These are phyloP conservation scores for Arachnomyces sp. DNA, from an alignment of 2,329 filamentous ascomycete species.

Conservation along the genomic window DNA sequence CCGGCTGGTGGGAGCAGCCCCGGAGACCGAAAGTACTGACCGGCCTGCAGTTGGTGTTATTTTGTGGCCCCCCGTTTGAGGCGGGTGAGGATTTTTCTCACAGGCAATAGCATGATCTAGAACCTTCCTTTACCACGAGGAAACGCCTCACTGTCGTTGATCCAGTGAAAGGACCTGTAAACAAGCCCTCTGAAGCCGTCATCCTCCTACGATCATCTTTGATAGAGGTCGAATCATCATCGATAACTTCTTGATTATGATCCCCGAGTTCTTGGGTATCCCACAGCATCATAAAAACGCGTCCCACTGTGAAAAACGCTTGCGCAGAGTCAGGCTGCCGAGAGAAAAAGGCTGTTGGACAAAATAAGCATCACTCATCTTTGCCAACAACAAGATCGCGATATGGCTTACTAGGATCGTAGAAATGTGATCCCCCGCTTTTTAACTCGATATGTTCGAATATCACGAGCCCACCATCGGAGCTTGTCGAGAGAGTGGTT, in stretches of 20 bases:
- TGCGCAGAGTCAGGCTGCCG: neutral
- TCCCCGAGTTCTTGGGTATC: neutral
- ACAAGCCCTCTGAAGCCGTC: neutral
- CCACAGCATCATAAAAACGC: conserved; percentile 2
- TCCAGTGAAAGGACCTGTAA: neutral
- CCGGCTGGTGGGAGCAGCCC: neutral
- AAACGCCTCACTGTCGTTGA: neutral
- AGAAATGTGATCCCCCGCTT: neutral
- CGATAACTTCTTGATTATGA: neutral
- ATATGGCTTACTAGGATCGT: neutral
- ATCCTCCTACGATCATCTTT: neutral
- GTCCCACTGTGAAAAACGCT: neutral
- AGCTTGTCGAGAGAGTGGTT: too few relatives aligned
- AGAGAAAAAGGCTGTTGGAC: neutral
- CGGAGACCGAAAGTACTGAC: neutral
- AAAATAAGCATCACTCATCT: neutral
- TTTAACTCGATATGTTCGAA: neutral
- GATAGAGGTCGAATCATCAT: neutral
- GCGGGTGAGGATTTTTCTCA: neutral
- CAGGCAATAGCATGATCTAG: neutral
- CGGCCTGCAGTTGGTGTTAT: neutral
- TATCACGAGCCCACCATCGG: too few relatives aligned
- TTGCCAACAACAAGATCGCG: too few relatives aligned
- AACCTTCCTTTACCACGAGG: neutral
- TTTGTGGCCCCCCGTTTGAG: too few relatives aligned